Base-by-base conservation (phyloP, 163 green algal genomes). In the Scenedesmus sp. region DNA sequence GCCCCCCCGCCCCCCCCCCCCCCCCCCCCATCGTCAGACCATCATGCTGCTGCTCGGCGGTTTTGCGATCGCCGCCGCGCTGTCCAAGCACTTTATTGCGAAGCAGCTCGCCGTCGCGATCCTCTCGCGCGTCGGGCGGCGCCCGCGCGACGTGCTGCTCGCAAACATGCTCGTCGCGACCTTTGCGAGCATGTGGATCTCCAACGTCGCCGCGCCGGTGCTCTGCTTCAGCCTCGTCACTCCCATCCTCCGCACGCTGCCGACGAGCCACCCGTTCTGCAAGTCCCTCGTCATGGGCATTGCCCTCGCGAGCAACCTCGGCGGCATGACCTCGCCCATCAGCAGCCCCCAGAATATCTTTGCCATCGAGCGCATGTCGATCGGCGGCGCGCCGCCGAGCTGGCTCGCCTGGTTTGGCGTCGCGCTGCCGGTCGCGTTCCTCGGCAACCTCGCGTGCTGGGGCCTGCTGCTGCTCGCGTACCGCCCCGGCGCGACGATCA, bases 21-120 rank as follows among this genome's bases (percentile, higher is more conserved):
- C 53, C 28, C 50, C 15, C 33, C 42, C 60, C 20, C 17, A 2
- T 10, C 42, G 3, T 22, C 78, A 91, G 88, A 84, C 87, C 17
- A 93, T 94, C 79, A 94, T 94, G 89, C 81, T 95, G 72, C 85
- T 95, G 63, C 75, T 95, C 33, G 91, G 89, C 26, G 89, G 91
- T 29, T 95, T 95, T 45, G 70, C 91, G 29, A 94, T 95, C 24
- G 91, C 91, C 0, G 84, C 84, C 6, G 91, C 91, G 0, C 86
- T 95, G 20, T 90, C 75, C 71, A 95, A 95, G 83, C 89, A 94
- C 75, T 90, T 86, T 63, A 93, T 95, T 54, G 91, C 91, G 15
- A 94, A 94, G 85, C 82, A 87, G 56, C 58, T 92, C 18, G 84
- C 89, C 1, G 81, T 88, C 0, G 77, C 75, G 31, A 86, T 93